phyloP scores from a whole-genome alignment of 2,329 filamentous ascomycete genomes.

The Nemania serpens region DNA sequence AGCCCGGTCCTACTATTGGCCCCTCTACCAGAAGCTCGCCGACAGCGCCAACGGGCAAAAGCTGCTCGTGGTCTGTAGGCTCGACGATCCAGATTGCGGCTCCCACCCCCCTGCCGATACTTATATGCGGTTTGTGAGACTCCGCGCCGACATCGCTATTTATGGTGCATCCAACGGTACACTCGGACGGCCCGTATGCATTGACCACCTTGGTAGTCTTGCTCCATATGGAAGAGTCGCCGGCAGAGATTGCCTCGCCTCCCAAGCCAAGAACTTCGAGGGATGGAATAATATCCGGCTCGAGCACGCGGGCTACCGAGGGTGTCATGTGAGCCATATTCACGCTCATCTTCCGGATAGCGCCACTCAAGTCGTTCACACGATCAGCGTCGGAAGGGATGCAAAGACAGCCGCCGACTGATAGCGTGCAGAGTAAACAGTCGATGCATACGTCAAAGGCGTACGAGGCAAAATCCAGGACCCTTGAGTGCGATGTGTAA shows the following conservation, averaged over 20 bases:
- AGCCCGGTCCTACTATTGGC: conserved; percentile 65
- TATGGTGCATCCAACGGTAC: conserved; percentile 57
- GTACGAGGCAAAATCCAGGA: conserved; percentile 57
- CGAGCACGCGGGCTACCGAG: conserved; percentile 54
- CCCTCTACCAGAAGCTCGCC: conserved; percentile 62
- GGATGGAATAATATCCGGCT: conserved; percentile 51
- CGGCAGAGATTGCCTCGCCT: conserved; percentile 58
- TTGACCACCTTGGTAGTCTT: conserved; percentile 53
- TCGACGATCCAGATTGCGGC: conserved; percentile 58
- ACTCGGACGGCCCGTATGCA: conserved; percentile 60
- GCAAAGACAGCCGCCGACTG: conserved; percentile 55
- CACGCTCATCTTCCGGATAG: conserved; percentile 49
- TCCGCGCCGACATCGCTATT: conserved; percentile 49
- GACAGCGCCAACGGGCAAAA: conserved; percentile 54
- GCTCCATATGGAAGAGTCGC: conserved; percentile 55
- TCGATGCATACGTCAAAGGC: conserved; percentile 61
- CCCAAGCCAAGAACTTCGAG: conserved; percentile 55
- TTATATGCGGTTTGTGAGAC: conserved; percentile 42
- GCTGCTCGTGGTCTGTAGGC: conserved; percentile 50
- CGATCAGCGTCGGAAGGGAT: conserved; percentile 60
- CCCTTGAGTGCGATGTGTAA: conserved; percentile 48
- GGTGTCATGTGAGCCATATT: conserved; percentile 59
- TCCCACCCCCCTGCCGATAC: conserved; percentile 54
- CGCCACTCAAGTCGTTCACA: conserved; percentile 55
- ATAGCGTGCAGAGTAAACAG: conserved; percentile 60